Base-by-base conservation (phyloP, 495 filamentous ascomycete species). In the Neurospora sp. region DNA sequence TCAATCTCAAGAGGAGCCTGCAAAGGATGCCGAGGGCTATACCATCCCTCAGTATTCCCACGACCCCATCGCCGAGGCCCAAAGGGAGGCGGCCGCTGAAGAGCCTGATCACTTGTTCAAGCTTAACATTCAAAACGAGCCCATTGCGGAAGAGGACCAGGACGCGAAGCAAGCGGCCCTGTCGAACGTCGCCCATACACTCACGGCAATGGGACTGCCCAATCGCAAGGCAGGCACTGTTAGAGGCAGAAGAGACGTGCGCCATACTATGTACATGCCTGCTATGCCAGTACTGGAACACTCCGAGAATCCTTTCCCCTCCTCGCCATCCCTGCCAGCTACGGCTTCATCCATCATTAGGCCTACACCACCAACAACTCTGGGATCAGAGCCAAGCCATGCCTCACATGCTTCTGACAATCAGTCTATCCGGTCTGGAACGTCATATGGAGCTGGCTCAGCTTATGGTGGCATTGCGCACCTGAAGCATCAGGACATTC, bases 61-160 rank as follows among this genome's bases (percentile, higher is more conserved):
- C 74, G 94, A 97, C 79, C 92, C 94, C 35, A 97, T 96, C 70
- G 91, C 92, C 18, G 90, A 91, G 77, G 94, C 93, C 14, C 87
- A 97, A 80, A 89, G 87, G 76, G 94, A 96, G 82, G 93, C 93
- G 49, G 86, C 89, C 31, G 86, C 83, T 71, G 89, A 82, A 74
- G 86, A 90, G 80, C 82, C 80, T 72, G 92, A 93, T 44, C 91
- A 93, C 70, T 86, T 91, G 72, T 92, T 97, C 83, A 98, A 96
- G 80, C 84, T 99, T 37, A 96, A 91, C 74, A 99, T 99, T 75
- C 88, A 93, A 75, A 94, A 93, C 75, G 92, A 96, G 74, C 95
- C 97, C 2, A 96, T 99, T 72, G 90, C 90, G 27, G 96, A 99
- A 82, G 96, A 98, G 79, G 93, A 95, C 76, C 90, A 86, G 72